These are phyloP conservation scores for Fusarium veterinarium DNA, from an alignment of 2,329 filamentous ascomycete genomes.

Conservation along the genomic window DNA sequence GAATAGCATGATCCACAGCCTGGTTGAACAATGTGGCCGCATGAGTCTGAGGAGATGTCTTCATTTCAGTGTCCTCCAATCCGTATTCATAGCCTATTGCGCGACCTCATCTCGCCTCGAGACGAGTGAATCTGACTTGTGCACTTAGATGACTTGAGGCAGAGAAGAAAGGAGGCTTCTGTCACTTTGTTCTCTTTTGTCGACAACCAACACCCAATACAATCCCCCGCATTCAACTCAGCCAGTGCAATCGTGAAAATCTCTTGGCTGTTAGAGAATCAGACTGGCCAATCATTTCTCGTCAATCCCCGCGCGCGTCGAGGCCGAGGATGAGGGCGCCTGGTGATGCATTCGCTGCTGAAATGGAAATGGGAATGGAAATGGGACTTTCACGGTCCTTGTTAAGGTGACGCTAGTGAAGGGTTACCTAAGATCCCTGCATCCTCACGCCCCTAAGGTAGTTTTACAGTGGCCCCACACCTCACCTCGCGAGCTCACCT, in stretches of 20 bases:
- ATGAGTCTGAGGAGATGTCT: slow-evolving; percentile 7
- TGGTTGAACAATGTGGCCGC: slow-evolving; percentile 16
- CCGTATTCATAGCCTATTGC: not conserved
- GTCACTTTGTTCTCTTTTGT: not conserved
- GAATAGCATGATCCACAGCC: slow-evolving; percentile 26
- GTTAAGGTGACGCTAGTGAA: not conserved
- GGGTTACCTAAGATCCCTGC: slow-evolving; percentile 15
- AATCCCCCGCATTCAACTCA: slow-evolving; percentile 10
- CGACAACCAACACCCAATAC: slow-evolving; percentile 1
- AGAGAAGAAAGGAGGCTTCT: slow-evolving; percentile 1
- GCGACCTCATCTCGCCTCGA: slow-evolving; percentile 23
- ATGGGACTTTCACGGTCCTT: slow-evolving; percentile 6
- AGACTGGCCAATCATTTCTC: not conserved
- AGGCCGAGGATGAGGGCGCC: slow-evolving; percentile 22
- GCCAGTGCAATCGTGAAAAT: not conserved
- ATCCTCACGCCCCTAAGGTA: slow-evolving; percentile 29
- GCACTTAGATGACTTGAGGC: not conserved
- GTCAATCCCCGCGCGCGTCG: slow-evolving; percentile 25
- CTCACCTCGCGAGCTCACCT: slow-evolving; percentile 16
- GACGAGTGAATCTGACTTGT: slow-evolving; percentile 18
- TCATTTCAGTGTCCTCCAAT: not conserved
- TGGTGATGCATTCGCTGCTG: slow-evolving; percentile 12
- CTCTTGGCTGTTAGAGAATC: not conserved
- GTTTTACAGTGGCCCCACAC: slow-evolving; percentile 16
- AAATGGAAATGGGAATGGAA: not conserved